Conservation (phyloP, 2,329 filamentous ascomycete genomes). For the Beauveria asiatica region DNA sequence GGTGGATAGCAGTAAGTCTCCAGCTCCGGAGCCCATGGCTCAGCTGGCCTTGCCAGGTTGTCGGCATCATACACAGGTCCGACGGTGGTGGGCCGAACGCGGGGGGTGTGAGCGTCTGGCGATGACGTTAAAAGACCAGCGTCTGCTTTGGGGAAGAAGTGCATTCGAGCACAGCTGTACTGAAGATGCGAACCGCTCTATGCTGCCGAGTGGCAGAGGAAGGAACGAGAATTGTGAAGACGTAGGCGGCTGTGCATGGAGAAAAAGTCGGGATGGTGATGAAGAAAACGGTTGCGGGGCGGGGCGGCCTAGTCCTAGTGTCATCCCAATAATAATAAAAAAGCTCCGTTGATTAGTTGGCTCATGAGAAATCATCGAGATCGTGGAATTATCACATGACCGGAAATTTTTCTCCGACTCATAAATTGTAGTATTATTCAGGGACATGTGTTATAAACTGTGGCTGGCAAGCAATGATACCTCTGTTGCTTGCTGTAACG, state of each 20-base stretch:
- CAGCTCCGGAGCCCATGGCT: neutral
- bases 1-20: neutral
- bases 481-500: too few relatives aligned
- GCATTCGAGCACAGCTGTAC: neutral
- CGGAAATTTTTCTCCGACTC: too few relatives aligned
- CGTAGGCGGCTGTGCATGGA: too few relatives aligned
- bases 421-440: too few relatives aligned
- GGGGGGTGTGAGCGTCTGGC: neutral
- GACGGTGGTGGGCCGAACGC: neutral
- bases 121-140: slow-evolving; percentile 18
- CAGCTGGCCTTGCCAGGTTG: neutral
- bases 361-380: too few relatives aligned
- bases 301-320: too few relatives aligned
- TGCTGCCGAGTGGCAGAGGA: neutral
- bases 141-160: slow-evolving; percentile 21
- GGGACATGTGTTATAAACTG: too few relatives aligned
- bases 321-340: too few relatives aligned
- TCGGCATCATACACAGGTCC: neutral
- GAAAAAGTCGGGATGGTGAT: neutral
- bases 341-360: too few relatives aligned
- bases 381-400: too few relatives aligned
- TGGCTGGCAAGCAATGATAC: too few relatives aligned
- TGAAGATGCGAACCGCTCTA: neutral
- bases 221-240: neutral
- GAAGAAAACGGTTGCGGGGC: neutral